phyloP scores from a whole-genome alignment of 192 early-diverging fungal genomes.

The Dissophora globulifera region DNA sequence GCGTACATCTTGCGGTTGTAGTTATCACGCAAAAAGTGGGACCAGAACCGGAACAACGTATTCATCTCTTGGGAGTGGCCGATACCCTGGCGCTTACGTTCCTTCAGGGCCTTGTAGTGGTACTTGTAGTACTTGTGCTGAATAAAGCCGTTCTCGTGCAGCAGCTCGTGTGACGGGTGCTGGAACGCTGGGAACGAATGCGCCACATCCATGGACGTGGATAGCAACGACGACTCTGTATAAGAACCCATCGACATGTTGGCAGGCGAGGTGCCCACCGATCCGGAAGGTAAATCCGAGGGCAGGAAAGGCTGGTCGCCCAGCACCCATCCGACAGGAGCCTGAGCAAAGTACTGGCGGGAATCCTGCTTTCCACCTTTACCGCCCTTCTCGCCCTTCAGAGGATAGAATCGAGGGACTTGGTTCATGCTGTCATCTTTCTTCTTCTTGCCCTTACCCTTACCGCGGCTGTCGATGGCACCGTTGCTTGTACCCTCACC shows the following conservation, averaged over 20 bases:
- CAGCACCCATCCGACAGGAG: constrained; percentile 78
- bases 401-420: constrained; percentile 63
- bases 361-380: constrained; percentile 58
- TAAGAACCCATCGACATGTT: constrained; percentile 19
- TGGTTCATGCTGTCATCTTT: no score
- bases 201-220: constrained; percentile 60
- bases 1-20: constrained; percentile 93
- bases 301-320: constrained; percentile 68
- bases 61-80: constrained; percentile 97
- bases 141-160: constrained; percentile 95
- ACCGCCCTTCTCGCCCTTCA: constrained; percentile 51
- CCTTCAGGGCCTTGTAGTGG: constrained; percentile 90
- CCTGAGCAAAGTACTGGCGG: constrained; percentile 73
- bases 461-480: neutral
- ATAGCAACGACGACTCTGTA: constrained; percentile 23
- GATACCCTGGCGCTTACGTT: constrained; percentile 88
- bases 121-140: constrained; percentile 97
- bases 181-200: constrained; percentile 70
- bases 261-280: constrained; percentile 25
- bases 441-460: constrained; percentile 47
- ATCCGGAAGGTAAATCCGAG: constrained; percentile 29
- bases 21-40: constrained; percentile 94
- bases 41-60: constrained; percentile 97
- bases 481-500: constrained; percentile 11
- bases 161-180: constrained; percentile 91